Evolutionary conservation across 2,329 filamentous ascomycete species (phyloP).

Genomic region (Colletotrichum horii): DNA sequence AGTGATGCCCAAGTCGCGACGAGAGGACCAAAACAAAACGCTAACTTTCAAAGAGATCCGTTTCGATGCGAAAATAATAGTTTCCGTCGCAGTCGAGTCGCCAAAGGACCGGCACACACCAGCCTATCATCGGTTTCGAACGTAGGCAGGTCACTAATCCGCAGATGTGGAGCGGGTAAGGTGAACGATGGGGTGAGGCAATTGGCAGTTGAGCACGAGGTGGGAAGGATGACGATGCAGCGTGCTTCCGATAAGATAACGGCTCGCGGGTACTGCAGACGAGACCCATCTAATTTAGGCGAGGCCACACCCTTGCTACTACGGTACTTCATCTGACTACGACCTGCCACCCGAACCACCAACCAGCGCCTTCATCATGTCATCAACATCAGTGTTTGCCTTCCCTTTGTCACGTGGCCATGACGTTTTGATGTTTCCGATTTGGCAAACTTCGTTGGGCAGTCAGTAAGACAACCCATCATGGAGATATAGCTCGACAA

Average conservation of each 20-base stretch:
- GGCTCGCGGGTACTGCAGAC: not conserved
- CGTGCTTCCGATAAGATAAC: conserved; percentile 15
- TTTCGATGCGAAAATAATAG: not conserved
- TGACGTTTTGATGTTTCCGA: not conserved
- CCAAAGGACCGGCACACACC: not conserved
- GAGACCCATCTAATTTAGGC: conserved; percentile 5
- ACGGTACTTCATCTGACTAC: not conserved
- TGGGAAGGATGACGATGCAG: not conserved
- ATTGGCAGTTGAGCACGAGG: conserved; percentile 8
- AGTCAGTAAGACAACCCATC: not conserved
- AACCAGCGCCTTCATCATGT: not conserved
- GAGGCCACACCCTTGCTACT: not conserved
- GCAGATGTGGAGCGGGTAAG: conserved; percentile 11
- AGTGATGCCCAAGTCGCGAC: not conserved
- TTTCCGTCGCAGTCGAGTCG: not conserved
- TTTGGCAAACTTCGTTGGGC: not conserved
- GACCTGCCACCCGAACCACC: not conserved
- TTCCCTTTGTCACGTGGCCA: not conserved
- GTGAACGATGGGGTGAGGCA: conserved; percentile 5
- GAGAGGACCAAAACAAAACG: not conserved
- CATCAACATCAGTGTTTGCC: not conserved
- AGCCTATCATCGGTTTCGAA: conserved; percentile 3
- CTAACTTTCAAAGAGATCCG: not conserved
- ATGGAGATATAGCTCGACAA: not conserved
- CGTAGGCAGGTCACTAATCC: not conserved